Evolutionary conservation across 2,329 filamentous ascomycete genomes (phyloP), one percentile per base, ranked within the genome.

Genomic region (Sporothrix variecibatus): DNA sequence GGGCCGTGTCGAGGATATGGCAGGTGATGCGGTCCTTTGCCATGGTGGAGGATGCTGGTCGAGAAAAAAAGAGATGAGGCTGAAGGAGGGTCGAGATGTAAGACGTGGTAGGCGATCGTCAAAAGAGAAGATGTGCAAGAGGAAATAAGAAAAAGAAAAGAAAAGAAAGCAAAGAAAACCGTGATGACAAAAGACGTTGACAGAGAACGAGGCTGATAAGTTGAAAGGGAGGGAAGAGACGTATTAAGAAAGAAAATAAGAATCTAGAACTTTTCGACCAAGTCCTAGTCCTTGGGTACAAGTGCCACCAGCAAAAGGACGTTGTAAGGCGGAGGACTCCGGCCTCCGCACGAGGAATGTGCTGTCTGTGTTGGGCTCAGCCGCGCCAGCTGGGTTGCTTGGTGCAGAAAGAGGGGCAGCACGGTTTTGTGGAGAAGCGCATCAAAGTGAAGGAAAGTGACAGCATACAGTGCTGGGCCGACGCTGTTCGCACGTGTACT

Each of bases 1-100:
- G 84, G n/a, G 90, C 88, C 12, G 93, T 95, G 86, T 96, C 93
- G 81, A 96, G 93, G 82, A 95, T 89, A 86, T 96, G 93, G 86
- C 93, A 95, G 82, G 93, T 95, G 80, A 96, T 95, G 80, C 89
- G 89, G 80, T 90, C 89, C 80, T 88, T 90, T 75, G 79, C 68
- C 70, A 74, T 76, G 51, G n/a, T 43, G 58, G 28, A 9, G 40
- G 34, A 1, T 53, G 51, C 15, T 11, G 26, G 38, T 8, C 6
- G 28, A 7, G 38, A 12, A 11, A 20, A 12, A 23, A 38, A 11
- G 56, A 17, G 26, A 23, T 23, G 62, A 23, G 20, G 62, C n/a
- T 26, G 38, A 46, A 7, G 8, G n/a, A 23, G 23, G 23, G 40
- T 43, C 26, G 58, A 65, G 34, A 38, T 3, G 34, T n/a, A 5